A percentile compares a stretch with the other conserved stretches of the same genome.
These are phyloP conservation scores for Pichia manshurica DNA, from an alignment of 805 yeast species.

Conservation along the genomic window DNA sequence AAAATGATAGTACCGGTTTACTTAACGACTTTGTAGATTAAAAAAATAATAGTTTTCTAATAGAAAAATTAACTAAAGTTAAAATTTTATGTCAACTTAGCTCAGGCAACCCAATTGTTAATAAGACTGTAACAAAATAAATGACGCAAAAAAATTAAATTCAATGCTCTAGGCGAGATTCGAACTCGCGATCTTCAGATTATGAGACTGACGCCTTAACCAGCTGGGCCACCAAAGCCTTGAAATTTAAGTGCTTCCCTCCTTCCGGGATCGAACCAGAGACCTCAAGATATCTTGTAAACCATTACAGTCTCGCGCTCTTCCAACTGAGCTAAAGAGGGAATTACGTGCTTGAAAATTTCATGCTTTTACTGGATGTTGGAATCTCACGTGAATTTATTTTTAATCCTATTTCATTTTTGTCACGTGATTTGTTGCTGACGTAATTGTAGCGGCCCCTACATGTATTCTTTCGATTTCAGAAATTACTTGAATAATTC, in stretches of 20 bases:
- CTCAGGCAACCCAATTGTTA: no score
- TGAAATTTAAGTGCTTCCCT: conserved; percentile 10
- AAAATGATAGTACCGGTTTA: background rate
- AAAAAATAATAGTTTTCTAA: no score
- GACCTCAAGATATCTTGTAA: conserved; percentile 19
- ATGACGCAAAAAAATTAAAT: conserved; percentile 11
- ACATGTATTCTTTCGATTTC: no score
- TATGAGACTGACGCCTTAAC: conserved; percentile 38
- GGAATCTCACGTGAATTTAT: background rate
- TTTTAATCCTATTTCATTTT: no score
- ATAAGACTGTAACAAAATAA: background rate
- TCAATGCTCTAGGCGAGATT: conserved; percentile 34
- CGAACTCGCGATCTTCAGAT: conserved; percentile 39
- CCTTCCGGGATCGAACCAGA: conserved; percentile 20
- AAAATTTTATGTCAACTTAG: no score
- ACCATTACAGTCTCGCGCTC: conserved; percentile 22
- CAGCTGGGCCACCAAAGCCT: conserved; percentile 36
- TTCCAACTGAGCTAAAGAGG: conserved; percentile 23
- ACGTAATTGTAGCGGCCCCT: no score
- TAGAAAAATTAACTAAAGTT: no score
- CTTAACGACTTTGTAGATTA: no score
- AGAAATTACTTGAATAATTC: no score
- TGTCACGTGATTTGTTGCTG: no score
- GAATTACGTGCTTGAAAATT: conserved; percentile 3
- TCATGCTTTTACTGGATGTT: background rate